Evolutionary conservation across 2,329 filamentous ascomycete species (phyloP).

Genomic region (Ustulina deusta): DNA sequence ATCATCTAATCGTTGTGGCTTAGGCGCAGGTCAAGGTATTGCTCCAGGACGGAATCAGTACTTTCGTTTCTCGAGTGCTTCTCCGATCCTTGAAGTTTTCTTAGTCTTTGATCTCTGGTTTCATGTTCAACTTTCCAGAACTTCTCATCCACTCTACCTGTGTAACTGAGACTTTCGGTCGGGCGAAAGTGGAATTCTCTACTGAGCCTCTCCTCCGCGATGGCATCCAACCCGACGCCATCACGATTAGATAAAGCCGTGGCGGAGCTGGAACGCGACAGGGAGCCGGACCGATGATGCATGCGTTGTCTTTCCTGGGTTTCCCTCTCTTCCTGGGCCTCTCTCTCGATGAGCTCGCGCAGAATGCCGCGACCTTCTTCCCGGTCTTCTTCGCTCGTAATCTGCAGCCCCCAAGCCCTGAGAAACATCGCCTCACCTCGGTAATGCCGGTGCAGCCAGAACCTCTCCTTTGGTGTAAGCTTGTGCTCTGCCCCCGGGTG

Average conservation of each 20-base stretch:
- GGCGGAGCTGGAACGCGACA: slow-evolving; percentile 30
- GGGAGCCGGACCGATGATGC: slow-evolving; percentile 28
- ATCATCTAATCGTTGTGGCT: slow-evolving; percentile 30
- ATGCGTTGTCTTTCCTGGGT: slow-evolving; percentile 30
- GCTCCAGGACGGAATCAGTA: slow-evolving; percentile 46
- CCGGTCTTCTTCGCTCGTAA: slow-evolving; percentile 45
- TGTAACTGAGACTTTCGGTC: slow-evolving; percentile 13
- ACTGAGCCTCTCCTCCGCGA: slow-evolving; percentile 41
- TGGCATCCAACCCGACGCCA: slow-evolving; percentile 36
- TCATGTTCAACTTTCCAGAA: slow-evolving; percentile 25
- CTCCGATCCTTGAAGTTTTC: slow-evolving; percentile 11
- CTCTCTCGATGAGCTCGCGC: slow-evolving; percentile 45
- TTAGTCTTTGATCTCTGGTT: slow-evolving; percentile 11
- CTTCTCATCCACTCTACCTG: slow-evolving; percentile 5
- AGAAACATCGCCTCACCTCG: slow-evolving; percentile 48
- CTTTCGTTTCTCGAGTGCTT: slow-evolving; percentile 44
- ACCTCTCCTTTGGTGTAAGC: slow-evolving; percentile 43
- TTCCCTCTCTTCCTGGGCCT: slow-evolving; percentile 40
- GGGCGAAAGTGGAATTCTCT: slow-evolving; percentile 29
- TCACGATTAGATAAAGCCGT: slow-evolving; percentile 32
- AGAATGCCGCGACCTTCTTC: slow-evolving; percentile 44
- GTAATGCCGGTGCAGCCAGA: slow-evolving; percentile 49
- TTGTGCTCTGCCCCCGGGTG: slow-evolving; percentile 28
- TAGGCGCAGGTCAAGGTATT: slow-evolving; percentile 46
- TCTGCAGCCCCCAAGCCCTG: slow-evolving; percentile 47